Conservation (phyloP, 2,329 filamentous ascomycete species). For the Coleophoma crateriformis region DNA sequence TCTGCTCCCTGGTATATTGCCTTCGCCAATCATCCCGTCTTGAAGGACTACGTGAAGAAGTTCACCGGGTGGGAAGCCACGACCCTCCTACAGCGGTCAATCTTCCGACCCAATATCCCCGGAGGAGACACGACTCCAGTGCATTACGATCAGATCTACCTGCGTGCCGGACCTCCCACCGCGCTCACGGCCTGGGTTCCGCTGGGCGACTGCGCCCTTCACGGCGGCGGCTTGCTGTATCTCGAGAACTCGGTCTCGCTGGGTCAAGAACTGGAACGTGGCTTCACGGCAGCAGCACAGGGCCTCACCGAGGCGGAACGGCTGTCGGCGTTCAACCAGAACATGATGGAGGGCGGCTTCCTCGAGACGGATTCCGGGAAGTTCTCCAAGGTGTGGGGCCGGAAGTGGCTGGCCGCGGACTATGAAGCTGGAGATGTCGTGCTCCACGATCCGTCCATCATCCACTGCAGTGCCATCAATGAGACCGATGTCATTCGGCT, state of each 20-base stretch:
- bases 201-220: constrained; percentile 42
- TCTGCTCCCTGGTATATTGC: background rate
- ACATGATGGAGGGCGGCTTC: background rate
- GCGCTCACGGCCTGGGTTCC: constrained; percentile 46
- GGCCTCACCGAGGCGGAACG: background rate
- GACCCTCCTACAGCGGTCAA: constrained; percentile 46
- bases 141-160: constrained; percentile 48
- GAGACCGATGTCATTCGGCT: too few relatives aligned
- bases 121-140: constrained; percentile 44
- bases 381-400: too few relatives aligned
- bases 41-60: constrained; percentile 42
- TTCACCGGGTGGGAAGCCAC: constrained; percentile 50
- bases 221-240: constrained; percentile 54
- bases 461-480: too few relatives aligned
- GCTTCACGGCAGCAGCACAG: background rate
- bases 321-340: background rate
- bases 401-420: too few relatives aligned
- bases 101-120: constrained; percentile 44
- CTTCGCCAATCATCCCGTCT: constrained; percentile 32
- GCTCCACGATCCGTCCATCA: too few relatives aligned
- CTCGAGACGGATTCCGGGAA: too few relatives aligned
- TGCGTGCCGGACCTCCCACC: constrained; percentile 40
- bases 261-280: background rate
- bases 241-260: constrained; percentile 37
- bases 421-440: too few relatives aligned